These are phyloP conservation scores for Schizochytrium sp. DNA, from an alignment of 108 stramenopile species.

Conservation along the genomic window DNA sequence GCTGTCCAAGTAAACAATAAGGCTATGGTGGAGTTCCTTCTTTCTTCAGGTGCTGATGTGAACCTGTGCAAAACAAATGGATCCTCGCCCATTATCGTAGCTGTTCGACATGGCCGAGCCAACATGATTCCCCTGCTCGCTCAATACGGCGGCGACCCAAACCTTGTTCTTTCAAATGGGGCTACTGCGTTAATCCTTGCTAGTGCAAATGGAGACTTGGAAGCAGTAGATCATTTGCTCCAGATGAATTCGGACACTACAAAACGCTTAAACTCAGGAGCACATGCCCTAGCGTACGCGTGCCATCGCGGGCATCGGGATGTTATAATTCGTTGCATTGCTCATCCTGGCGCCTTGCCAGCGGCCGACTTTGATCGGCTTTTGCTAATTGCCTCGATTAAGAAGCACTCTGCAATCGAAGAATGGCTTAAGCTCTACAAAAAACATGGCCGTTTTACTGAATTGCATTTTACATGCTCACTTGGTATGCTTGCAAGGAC, in stretches of 20 bases:
- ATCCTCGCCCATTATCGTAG: conserved; percentile 55
- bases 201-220: conserved; percentile 16
- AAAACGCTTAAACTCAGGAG: not conserved
- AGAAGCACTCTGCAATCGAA: not conserved
- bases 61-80: conserved; percentile 29
- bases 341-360: not conserved
- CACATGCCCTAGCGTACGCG: conserved; percentile 39
- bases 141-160: not conserved
- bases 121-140: conserved; percentile 17
- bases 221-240: conserved; percentile 2
- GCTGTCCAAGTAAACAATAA: conserved; percentile 40
- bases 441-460: not conserved
- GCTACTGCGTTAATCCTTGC: conserved; percentile 44
- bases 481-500: not conserved
- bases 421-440: not conserved
- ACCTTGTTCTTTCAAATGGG: conserved; percentile 45
- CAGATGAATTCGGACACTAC: not conserved
- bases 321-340: not conserved
- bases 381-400: not conserved
- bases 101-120: not conserved
- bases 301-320: conserved; percentile 10
- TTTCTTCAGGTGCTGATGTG: not conserved
- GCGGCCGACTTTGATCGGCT: not conserved
- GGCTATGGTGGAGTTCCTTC: not conserved
- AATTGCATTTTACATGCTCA: conserved; percentile 24